phyloP scores from a whole-genome alignment of 2,329 filamentous ascomycete species.

The Penicillium polonicum region DNA sequence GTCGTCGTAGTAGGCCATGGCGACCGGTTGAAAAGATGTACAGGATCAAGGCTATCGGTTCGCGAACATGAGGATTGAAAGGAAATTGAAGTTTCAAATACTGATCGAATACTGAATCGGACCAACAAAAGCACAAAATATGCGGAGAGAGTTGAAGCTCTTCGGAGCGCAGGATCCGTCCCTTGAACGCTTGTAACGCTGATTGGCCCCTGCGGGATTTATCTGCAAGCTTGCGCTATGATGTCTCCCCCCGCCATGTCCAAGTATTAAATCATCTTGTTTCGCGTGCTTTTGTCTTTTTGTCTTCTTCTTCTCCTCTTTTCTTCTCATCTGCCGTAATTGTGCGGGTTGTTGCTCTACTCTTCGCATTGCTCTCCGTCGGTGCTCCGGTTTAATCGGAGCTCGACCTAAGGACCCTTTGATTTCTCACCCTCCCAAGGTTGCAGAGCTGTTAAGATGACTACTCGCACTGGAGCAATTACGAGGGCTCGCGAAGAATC shows the following conservation, averaged over 20 bases:
- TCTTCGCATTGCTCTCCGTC: not conserved
- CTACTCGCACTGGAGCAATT: slow-evolving; percentile 17
- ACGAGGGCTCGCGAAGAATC: slow-evolving; percentile 15
- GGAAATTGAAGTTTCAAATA: not conserved
- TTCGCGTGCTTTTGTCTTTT: not conserved
- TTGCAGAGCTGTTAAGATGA: slow-evolving; percentile 13
- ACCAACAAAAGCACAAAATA: not conserved
- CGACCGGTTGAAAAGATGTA: slow-evolving; percentile 4
- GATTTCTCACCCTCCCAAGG: not conserved
- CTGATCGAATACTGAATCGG: not conserved
- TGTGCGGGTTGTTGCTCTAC: not conserved
- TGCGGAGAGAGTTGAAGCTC: slow-evolving; percentile 16
- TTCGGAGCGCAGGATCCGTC: slow-evolving; percentile 11
- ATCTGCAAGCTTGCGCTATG: slow-evolving; percentile 15
- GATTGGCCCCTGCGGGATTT: slow-evolving; percentile 17
- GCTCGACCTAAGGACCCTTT: not conserved
- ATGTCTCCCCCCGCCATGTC: slow-evolving; percentile 7
- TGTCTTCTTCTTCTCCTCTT: not conserved
- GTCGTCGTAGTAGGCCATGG: slow-evolving; percentile 44
- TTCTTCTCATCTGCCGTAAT: not conserved
- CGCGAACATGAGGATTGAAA: not conserved
- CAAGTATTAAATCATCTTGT: slow-evolving; percentile 3
- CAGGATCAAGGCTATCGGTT: slow-evolving; percentile 5
- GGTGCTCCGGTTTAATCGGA: not conserved
- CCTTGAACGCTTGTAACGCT: slow-evolving; percentile 9